Evolutionary conservation across 495 filamentous ascomycete species (phyloP).

Genomic region (Bacidia gigantensis): DNA sequence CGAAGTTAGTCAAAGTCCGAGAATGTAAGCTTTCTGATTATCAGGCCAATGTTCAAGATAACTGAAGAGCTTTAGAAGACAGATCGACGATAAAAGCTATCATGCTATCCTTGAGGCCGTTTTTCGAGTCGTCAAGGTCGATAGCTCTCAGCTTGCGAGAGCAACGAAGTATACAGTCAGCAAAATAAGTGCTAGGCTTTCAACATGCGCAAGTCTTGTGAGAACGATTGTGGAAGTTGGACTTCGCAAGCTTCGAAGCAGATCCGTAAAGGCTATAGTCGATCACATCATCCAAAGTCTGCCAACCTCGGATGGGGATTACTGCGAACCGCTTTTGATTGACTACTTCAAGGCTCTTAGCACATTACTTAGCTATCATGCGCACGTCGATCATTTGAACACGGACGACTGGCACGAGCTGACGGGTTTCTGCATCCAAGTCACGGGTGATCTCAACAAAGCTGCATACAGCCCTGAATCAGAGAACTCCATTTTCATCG

Average conservation of each 20-base stretch:
- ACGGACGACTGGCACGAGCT: constrained; percentile 52
- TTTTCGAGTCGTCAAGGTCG: constrained; percentile 51
- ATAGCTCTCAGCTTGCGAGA: constrained; percentile 50
- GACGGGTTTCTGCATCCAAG: constrained; percentile 52
- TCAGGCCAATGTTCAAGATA: background rate
- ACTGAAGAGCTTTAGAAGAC: constrained; percentile 23
- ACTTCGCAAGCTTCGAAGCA: constrained; percentile 51
- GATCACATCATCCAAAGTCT: constrained; percentile 72
- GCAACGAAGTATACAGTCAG: constrained; percentile 36
- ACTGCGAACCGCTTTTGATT: constrained; percentile 56
- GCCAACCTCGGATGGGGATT: constrained; percentile 43
- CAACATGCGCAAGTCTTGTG: constrained; percentile 56
- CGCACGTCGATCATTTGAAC: constrained; percentile 66
- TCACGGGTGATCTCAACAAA: constrained; percentile 23
- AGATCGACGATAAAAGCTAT: constrained; percentile 59
- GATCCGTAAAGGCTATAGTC: constrained; percentile 62
- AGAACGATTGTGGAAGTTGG: constrained; percentile 56
- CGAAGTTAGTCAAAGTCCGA: constrained; percentile 41
- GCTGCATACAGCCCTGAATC: background rate
- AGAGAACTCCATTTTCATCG: background rate
- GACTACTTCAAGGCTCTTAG: constrained; percentile 68
- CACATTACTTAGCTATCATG: constrained; percentile 51
- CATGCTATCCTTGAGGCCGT: constrained; percentile 71
- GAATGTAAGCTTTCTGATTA: constrained; percentile 30
- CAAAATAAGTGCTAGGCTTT: constrained; percentile 43